Evolutionary conservation across 140 eudicot genomes (phyloP).

Genomic region (Oenanthe javanica): DNA sequence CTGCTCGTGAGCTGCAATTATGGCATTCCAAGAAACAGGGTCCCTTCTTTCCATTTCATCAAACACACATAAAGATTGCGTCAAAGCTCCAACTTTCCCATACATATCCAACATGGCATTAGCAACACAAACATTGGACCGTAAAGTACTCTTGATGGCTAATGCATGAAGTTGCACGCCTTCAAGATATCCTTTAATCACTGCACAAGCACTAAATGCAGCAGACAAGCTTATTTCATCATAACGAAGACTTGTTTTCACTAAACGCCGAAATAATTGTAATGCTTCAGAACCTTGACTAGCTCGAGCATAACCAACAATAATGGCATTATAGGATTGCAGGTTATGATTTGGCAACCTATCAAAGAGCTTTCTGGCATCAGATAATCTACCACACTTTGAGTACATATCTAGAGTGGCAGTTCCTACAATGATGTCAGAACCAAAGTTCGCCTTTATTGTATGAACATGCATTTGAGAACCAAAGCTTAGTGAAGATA

Average conservation of each 20-base stretch:
- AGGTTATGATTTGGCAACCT: constrained; percentile 42
- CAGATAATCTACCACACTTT: constrained; percentile 42
- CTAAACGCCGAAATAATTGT: constrained; percentile 39
- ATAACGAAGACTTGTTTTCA: constrained; percentile 45
- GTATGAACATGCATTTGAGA: constrained; percentile 64
- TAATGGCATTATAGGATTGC: constrained; percentile 75
- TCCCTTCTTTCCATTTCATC: constrained; percentile 62
- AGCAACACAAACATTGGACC: constrained; percentile 53
- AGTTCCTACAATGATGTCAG: constrained; percentile 69
- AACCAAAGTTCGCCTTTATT: constrained; percentile 49
- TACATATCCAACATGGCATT: constrained; percentile 89
- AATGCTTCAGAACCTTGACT: constrained; percentile 53
- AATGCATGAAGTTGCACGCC: constrained; percentile 64
- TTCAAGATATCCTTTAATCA: constrained; percentile 26
- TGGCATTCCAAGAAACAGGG: constrained; percentile 74
- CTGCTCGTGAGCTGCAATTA: constrained; percentile 78
- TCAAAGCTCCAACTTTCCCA: constrained; percentile 70
- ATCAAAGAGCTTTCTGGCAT: constrained; percentile 55
- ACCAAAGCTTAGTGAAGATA: constrained; percentile 47
- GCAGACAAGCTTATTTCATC: constrained; percentile 66
- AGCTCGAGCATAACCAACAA: constrained; percentile 46
- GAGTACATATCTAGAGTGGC: constrained; percentile 92
- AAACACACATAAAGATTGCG: constrained; percentile 51
- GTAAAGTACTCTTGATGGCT: constrained; percentile 43
- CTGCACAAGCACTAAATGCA: constrained; percentile 70